Evolutionary conservation across 108 stramenopile genomes (phyloP).

Genomic region (Pseudonitzschia delicatissima): DNA sequence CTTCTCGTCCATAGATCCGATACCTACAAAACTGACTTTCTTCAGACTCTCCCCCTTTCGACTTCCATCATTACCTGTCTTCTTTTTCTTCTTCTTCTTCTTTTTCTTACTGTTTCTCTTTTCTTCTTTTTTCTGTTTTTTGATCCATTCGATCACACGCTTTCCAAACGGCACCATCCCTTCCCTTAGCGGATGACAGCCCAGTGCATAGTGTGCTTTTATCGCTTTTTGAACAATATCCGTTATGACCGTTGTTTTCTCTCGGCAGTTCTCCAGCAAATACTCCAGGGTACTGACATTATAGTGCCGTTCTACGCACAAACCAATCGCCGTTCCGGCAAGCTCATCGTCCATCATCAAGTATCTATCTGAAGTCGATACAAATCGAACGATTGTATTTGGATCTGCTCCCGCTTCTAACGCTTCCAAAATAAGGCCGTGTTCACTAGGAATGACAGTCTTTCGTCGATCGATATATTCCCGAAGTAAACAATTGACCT

Average conservation of each 20-base stretch:
- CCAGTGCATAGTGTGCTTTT: slow-evolving; percentile 17
- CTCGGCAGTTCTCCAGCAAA: slow-evolving; percentile 20
- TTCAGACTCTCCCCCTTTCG: not conserved
- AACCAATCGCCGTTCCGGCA: slow-evolving; percentile 23
- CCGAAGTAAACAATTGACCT: slow-evolving; percentile 18
- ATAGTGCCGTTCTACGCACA: slow-evolving; percentile 32
- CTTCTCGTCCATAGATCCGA: not conserved
- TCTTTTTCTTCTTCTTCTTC: slow-evolving; percentile 3
- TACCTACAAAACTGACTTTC: not conserved
- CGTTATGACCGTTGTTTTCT: slow-evolving; percentile 17
- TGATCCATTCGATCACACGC: slow-evolving; percentile 23
- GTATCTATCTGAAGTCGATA: slow-evolving; percentile 25
- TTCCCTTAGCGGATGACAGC: slow-evolving; percentile 7
- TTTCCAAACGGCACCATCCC: slow-evolving; percentile 19
- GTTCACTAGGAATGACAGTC: slow-evolving; percentile 26
- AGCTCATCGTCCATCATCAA: slow-evolving; percentile 28
- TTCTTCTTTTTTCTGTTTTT: not conserved
- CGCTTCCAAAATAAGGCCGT: slow-evolving; percentile 27
- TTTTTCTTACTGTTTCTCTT: not conserved
- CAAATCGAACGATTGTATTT: slow-evolving; percentile 16
- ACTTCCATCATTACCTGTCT: too few relatives aligned
- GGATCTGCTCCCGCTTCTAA: slow-evolving; percentile 23
- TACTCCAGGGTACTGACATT: slow-evolving; percentile 23
- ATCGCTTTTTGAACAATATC: slow-evolving; percentile 25
- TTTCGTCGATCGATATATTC: slow-evolving; percentile 19